These are phyloP conservation scores for Beta lomatogona DNA, from an alignment of 179 eudicot species.

Conservation along the genomic window DNA sequence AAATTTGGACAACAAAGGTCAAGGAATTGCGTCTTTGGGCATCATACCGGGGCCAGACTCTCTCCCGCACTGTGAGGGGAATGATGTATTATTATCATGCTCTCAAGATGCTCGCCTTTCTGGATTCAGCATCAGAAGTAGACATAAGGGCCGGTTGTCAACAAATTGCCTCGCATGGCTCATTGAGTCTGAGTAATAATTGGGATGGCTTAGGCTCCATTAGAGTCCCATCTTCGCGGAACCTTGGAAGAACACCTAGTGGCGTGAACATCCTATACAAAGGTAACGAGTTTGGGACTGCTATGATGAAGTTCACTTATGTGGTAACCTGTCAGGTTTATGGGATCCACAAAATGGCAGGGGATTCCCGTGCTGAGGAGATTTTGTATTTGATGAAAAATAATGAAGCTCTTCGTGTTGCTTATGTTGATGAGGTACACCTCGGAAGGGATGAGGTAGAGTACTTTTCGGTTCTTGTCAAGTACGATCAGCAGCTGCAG, in stretches of 20 bases:
- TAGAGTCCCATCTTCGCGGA: constrained; percentile 36
- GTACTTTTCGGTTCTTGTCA: constrained; percentile 86
- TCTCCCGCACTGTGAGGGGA: constrained; percentile 95
- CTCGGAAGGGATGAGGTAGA: constrained; percentile 58
- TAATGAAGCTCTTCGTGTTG: constrained; percentile 98
- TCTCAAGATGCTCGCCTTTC: constrained; percentile 81
- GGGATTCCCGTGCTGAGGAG: constrained; percentile 83
- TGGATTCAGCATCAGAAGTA: constrained; percentile 88
- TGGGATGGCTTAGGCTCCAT: constrained; percentile 39
- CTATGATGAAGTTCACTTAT: constrained; percentile 89
- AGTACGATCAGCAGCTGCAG: constrained; percentile 72
- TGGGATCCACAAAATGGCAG: constrained; percentile 68
- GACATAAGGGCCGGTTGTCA: constrained; percentile 69
- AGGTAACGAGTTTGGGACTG: constrained; percentile 74
- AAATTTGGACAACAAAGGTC: constrained; percentile 57
- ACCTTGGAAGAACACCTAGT: constrained; percentile 54
- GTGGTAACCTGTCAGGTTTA: constrained; percentile 90
- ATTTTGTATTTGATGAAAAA: constrained; percentile 77
- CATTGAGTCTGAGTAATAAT: constrained; percentile 38
- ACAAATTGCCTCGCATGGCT: constrained; percentile 49
- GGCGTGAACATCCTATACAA: constrained; percentile 60
- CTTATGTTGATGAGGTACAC: constrained; percentile 87
- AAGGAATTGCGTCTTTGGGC: constrained; percentile 94
- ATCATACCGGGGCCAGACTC: constrained; percentile 95
- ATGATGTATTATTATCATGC: constrained; percentile 97